These are phyloP conservation scores for Naganishia liquefaciens DNA, from an alignment of 1,284 basidiomycete genomes.

Conservation along the genomic window DNA sequence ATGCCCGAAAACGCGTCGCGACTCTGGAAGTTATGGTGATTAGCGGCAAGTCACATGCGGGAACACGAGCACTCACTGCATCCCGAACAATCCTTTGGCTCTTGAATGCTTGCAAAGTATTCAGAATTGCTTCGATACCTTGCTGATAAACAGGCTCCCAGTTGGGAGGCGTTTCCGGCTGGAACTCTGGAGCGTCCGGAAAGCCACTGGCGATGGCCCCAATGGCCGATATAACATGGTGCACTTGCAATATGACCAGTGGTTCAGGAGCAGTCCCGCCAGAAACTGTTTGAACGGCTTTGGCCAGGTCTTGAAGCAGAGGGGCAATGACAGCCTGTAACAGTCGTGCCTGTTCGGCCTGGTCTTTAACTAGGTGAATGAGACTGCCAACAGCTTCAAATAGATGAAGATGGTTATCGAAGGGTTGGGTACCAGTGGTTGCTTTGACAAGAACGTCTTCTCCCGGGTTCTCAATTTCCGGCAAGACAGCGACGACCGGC, in stretches of 20 bases:
- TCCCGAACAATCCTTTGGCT: slow-evolving; percentile 84
- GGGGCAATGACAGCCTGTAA: slow-evolving; percentile 79
- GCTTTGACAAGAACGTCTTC: slow-evolving; percentile 72
- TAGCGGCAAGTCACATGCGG: slow-evolving; percentile 6
- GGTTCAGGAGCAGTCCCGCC: slow-evolving; percentile 57
- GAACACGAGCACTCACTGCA: slow-evolving; percentile 64
- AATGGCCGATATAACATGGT: slow-evolving; percentile 92
- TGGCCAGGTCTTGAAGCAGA: slow-evolving; percentile 72
- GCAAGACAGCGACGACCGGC: slow-evolving; percentile 55
- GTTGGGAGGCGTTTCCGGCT: slow-evolving; percentile 70
- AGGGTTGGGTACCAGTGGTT: slow-evolving; percentile 63
- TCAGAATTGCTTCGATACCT: slow-evolving; percentile 84
- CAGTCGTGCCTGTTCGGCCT: slow-evolving; percentile 68
- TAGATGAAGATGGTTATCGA: slow-evolving; percentile 91
- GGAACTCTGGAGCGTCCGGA: slow-evolving; percentile 75
- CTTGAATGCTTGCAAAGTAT: slow-evolving; percentile 85
- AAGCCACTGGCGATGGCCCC: slow-evolving; percentile 97
- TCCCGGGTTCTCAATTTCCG: slow-evolving; percentile 56
- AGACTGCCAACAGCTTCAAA: slow-evolving; percentile 90
- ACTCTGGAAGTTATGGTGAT: slow-evolving; percentile 60
- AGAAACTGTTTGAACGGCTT: slow-evolving; percentile 61
- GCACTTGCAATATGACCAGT: slow-evolving; percentile 71
- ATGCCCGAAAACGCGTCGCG: slow-evolving; percentile 90
- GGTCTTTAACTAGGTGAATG: slow-evolving; percentile 68
- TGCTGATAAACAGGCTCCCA: slow-evolving; percentile 78